Evolutionary conservation across 1,284 basidiomycete species (phyloP).

Genomic region (Rhodofomes roseus): DNA sequence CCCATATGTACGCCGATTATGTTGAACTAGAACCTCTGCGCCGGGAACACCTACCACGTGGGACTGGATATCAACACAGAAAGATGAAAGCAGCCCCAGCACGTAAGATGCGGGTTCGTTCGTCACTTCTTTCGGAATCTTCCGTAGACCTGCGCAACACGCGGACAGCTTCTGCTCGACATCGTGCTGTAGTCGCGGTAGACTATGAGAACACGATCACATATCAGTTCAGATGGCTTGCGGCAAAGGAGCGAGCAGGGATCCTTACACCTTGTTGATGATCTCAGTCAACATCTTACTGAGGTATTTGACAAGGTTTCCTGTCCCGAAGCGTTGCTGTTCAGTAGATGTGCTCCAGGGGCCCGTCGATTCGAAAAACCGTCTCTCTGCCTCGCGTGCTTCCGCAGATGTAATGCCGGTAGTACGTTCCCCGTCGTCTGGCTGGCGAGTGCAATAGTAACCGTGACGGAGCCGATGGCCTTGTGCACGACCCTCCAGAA

Average conservation of each 20-base stretch:
- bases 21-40: slow-evolving; percentile 33
- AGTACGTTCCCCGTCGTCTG: slow-evolving; percentile 51
- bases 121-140: slow-evolving; percentile 38
- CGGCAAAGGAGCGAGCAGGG: not conserved
- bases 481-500: slow-evolving; percentile 40
- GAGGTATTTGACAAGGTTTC: slow-evolving; percentile 48
- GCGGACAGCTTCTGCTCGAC: slow-evolving; percentile 31
- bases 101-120: slow-evolving; percentile 43
- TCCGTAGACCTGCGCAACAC: slow-evolving; percentile 33
- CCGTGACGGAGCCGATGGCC: slow-evolving; percentile 46
- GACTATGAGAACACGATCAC: slow-evolving; percentile 29
- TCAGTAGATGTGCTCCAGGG: slow-evolving; percentile 49
- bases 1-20: slow-evolving; percentile 29
- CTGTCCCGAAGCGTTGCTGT: slow-evolving; percentile 49
- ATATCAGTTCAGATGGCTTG: not conserved
- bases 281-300: slow-evolving; percentile 48
- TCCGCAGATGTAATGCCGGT: slow-evolving; percentile 31
- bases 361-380: slow-evolving; percentile 43
- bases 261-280: slow-evolving; percentile 48
- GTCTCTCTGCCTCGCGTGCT: slow-evolving; percentile 35
- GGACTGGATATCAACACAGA: slow-evolving; percentile 36
- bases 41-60: slow-evolving; percentile 33
- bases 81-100: slow-evolving; percentile 39
- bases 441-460: slow-evolving; percentile 64
- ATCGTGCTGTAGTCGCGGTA: slow-evolving; percentile 36